phyloP scores from a whole-genome alignment of 179 eudicot genomes.

The Sideroxylon spinosum region DNA sequence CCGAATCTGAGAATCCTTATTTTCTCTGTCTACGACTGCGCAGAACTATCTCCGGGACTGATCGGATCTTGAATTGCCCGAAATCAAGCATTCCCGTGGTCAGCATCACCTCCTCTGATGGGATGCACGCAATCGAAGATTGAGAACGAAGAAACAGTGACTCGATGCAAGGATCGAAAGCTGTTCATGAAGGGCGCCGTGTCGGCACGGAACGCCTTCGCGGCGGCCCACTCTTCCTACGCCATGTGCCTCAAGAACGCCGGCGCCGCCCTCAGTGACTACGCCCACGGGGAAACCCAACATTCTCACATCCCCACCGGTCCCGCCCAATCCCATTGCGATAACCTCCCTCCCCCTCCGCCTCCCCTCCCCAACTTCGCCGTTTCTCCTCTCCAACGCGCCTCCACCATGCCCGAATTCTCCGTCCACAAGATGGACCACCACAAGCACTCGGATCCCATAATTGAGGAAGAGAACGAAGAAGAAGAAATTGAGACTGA shows the following conservation, averaged over 20 bases:
- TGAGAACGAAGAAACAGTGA: conserved; percentile 79
- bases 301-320: conserved; percentile 20
- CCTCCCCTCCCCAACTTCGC: conserved; percentile 34
- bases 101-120: conserved; percentile 27
- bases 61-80: conserved; percentile 1
- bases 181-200: conserved; percentile 56
- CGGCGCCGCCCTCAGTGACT: conserved; percentile 85
- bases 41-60: not conserved
- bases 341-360: conserved; percentile 46
- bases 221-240: conserved; percentile 68
- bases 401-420: conserved; percentile 62
- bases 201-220: conserved; percentile 63
- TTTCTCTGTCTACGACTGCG: not conserved
- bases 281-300: conserved; percentile 50
- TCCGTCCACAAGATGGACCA: conserved; percentile 25
- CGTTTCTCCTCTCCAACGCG: conserved; percentile 47
- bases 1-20: not conserved
- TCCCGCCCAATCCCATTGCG: conserved; percentile 18
- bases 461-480: conserved; percentile 50
- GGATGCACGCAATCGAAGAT: conserved; percentile 86
- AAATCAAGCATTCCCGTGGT: not conserved
- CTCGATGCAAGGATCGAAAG: conserved; percentile 73
- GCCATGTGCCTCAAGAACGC: conserved; percentile 62
- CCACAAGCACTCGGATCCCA: conserved; percentile 24
- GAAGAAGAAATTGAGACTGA: conserved; percentile 39